Evolutionary conservation across 129 eudicot genomes (phyloP).

Genomic region (Flaveria brownii): DNA sequence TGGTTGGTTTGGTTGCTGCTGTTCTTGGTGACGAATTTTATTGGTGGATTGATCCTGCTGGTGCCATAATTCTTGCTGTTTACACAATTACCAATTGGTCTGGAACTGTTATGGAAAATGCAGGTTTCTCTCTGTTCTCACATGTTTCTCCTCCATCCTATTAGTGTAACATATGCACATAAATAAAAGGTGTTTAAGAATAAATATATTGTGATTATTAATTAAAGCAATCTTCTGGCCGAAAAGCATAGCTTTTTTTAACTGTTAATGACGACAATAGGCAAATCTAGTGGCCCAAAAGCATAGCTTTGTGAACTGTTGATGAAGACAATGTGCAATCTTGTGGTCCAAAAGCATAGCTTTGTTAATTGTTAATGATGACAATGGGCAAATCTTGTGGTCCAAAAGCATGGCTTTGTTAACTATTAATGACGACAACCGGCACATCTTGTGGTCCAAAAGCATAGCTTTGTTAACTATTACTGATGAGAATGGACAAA

Average conservation of each 20-base stretch:
- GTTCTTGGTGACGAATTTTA: constrained; percentile 65
- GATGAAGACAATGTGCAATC: neutral
- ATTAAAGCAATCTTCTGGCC: neutral
- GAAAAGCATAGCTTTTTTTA: neutral
- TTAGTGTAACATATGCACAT: neutral
- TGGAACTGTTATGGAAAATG: constrained; percentile 74
- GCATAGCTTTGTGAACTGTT: neutral
- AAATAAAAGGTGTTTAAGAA: neutral
- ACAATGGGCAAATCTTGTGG: neutral
- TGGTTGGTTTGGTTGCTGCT: constrained; percentile 71
- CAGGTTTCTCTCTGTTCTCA: constrained; percentile 44
- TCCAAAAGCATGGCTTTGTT: neutral
- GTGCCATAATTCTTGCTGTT: constrained; percentile 65
- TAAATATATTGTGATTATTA: neutral
- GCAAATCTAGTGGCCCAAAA: neutral
- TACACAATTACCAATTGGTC: constrained; percentile 74
- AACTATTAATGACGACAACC: neutral
- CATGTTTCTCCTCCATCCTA: neutral
- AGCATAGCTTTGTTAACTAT: too few relatives aligned
- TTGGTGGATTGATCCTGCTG: constrained; percentile 86
- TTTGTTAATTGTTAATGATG: neutral
- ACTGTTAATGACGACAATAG: neutral
- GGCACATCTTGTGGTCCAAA: too few relatives aligned
- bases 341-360: neutral
- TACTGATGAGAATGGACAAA: neutral